A percentile compares a stretch with the other conserved stretches of the same genome.
phyloP scores from a whole-genome alignment of 768 basidiomycete genomes.

The Dentipellis sp. region DNA sequence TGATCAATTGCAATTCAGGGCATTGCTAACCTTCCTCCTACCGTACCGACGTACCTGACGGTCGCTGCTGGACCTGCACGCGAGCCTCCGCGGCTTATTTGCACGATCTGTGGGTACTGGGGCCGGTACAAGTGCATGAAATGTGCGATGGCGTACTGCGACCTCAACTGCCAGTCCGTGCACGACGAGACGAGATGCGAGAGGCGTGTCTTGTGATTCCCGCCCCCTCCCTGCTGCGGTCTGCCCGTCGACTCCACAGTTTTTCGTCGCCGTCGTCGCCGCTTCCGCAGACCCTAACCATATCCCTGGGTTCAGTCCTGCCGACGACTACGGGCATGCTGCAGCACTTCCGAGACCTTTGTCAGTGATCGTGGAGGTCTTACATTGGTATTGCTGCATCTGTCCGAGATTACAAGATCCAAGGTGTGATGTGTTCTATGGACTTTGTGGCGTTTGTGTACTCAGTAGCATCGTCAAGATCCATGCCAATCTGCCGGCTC shows the following conservation, averaged over 20 bases:
- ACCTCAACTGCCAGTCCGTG: constrained; percentile 58
- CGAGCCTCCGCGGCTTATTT: constrained; percentile 63
- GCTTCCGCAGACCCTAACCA: background rate
- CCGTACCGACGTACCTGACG: constrained; percentile 62
- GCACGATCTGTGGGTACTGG: constrained; percentile 85
- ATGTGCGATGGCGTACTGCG: constrained; percentile 73
- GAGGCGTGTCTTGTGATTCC: constrained; percentile 44
- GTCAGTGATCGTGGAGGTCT: too few relatives aligned
- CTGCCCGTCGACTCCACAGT: background rate
- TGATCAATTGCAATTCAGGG: constrained; percentile 31
- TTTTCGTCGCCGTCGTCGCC: background rate
- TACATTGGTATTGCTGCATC: too few relatives aligned
- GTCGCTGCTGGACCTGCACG: constrained; percentile 48
- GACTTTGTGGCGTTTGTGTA: too few relatives aligned
- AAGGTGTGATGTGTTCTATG: too few relatives aligned
- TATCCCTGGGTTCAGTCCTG: background rate
- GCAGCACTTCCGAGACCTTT: too few relatives aligned
- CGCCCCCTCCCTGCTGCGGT: background rate
- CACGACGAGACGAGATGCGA: constrained; percentile 82
- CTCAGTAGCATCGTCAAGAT: too few relatives aligned
- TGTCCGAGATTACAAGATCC: too few relatives aligned
- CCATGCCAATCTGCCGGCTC: too few relatives aligned
- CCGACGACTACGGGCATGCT: background rate
- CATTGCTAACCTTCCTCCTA: constrained; percentile 41
- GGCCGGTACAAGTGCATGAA: constrained; percentile 71